Conservation (phyloP, 495 filamentous ascomycete genomes). For the Xylaria longipes region DNA sequence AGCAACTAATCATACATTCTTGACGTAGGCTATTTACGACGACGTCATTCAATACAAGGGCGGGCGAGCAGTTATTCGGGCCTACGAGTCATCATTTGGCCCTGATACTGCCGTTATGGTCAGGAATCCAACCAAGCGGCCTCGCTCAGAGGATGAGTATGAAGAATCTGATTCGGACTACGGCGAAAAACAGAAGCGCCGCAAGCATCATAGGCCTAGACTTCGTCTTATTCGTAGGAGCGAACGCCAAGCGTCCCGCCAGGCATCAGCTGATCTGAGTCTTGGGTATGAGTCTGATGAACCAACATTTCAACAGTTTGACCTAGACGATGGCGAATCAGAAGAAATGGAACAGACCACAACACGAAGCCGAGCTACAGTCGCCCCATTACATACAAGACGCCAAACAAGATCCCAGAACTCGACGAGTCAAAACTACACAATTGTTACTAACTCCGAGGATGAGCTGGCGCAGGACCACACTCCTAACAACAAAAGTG, state of each 20-base stretch:
- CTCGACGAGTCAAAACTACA: neutral
- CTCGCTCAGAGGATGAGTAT: constrained; percentile 38
- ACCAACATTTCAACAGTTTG: constrained; percentile 3
- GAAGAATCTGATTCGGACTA: constrained; percentile 41
- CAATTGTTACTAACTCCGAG: constrained; percentile 41
- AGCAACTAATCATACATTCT: constrained; percentile 8
- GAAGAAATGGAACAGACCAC: neutral
- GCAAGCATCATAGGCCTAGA: constrained; percentile 14
- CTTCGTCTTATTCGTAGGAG: constrained; percentile 26
- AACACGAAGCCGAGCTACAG: neutral
- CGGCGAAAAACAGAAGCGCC: constrained; percentile 1
- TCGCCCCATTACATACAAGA: neutral
- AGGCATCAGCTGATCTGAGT: constrained; percentile 31
- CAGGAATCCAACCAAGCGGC: constrained; percentile 23
- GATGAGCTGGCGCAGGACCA: constrained; percentile 49
- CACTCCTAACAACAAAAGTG: constrained; percentile 33
- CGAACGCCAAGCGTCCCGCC: constrained; percentile 36
- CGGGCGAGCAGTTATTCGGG: constrained; percentile 23
- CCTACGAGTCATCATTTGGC: constrained; percentile 7
- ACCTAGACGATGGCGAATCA: constrained; percentile 9
- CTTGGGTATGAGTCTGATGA: constrained; percentile 16
- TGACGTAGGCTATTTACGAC: constrained; percentile 22
- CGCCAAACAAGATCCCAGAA: constrained; percentile 31
- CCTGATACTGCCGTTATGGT: neutral
- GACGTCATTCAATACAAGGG: constrained; percentile 25